These are phyloP conservation scores for Begonia masoniana DNA, from an alignment of 306 rosid species.

Conservation along the genomic window DNA sequence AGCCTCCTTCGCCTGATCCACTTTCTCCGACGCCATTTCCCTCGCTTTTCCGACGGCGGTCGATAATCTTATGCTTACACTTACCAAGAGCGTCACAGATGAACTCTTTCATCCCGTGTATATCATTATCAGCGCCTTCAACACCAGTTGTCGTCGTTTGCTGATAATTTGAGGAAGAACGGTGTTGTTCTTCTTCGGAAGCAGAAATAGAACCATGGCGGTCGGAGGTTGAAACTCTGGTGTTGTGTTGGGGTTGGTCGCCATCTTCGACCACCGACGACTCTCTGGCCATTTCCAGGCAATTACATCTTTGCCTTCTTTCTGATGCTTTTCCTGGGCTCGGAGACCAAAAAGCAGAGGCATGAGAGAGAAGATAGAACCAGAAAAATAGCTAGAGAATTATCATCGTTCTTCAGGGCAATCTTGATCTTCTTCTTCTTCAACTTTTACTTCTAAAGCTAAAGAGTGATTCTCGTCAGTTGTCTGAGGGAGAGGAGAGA, in stretches of 20 bases:
- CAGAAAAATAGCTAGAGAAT: slow-evolving; percentile 36
- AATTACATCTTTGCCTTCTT: slow-evolving; percentile 21
- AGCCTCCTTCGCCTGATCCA: not conserved
- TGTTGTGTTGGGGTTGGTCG: slow-evolving; percentile 39
- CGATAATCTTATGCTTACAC: slow-evolving; percentile 47
- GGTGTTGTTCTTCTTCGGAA: not conserved
- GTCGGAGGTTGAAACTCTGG: slow-evolving; percentile 54
- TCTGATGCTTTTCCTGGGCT: slow-evolving; percentile 5
- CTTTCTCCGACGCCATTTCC: slow-evolving; percentile 15
- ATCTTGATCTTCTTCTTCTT: too few species aligned
- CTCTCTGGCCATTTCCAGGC: slow-evolving; percentile 51
- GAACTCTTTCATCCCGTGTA: slow-evolving; percentile 25
- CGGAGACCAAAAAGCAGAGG: slow-evolving; percentile 49
- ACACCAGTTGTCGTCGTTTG: not conserved
- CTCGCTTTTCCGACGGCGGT: slow-evolving; percentile 33
- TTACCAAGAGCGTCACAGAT: slow-evolving; percentile 57
- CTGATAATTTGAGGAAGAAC: not conserved
- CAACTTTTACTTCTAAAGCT: too few species aligned
- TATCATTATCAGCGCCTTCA: not conserved
- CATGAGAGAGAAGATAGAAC: slow-evolving; percentile 34
- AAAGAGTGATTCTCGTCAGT: too few species aligned
- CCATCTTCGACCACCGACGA: slow-evolving; percentile 55
- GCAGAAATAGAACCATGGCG: slow-evolving; percentile 6
- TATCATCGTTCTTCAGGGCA: slow-evolving; percentile 24
- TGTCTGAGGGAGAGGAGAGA: too few species aligned